Base-by-base conservation (phyloP, 2,329 filamentous ascomycete species). In the Coleophoma cylindrospora region DNA sequence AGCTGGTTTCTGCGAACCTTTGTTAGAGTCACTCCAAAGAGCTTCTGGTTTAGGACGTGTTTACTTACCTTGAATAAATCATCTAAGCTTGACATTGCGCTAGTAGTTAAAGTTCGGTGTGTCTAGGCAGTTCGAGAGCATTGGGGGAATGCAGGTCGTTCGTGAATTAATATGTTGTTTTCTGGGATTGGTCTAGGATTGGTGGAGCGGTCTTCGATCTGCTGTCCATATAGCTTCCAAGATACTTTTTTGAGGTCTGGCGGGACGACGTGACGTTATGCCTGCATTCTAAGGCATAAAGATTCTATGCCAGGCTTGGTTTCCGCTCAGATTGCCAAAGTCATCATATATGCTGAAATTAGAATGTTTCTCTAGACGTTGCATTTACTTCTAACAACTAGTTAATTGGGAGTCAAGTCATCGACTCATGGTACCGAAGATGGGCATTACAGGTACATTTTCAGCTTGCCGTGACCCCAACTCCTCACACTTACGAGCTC, bases 1-100 rank as follows among this genome's bases (percentile, higher is more conserved):
- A 49, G 64, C 61, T 52, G 62, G 64, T 43, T 66, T 65, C 61
- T 65, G 47, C n/a, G 45, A 12, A 32, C 14, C 15, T 43, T 13
- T 4, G 15, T n/a, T 12, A 38, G 13, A 12, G 11, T 9, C 15
- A 38, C 49, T 54, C 22, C n/a, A 6, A 17, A 14, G 17, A 21
- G 19, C 17, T 19, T 32, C 13, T 15, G 19, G 13, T 22, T 21
- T 10, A 15, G 22, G 22, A 12, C 40, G 13, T 43, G 22, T 2
- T 43, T 49, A 44, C 47, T 3, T 49, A 44, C 47, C 33, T 49
- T 49, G 33, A 49, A 49, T 34, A 49, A 22, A 34, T 49, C 47
- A 36, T 49, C 38, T 34, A 49, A 22, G 22, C 47, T 49, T n/a
- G 47, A 36, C 47, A 49, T 49, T 38, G 27, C 27, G 27, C 27